A percentile compares a stretch with the other conserved stretches of the same genome.
These are phyloP conservation scores for Omphalea diandra DNA, from an alignment of 441 rosid species.

Conservation along the genomic window DNA sequence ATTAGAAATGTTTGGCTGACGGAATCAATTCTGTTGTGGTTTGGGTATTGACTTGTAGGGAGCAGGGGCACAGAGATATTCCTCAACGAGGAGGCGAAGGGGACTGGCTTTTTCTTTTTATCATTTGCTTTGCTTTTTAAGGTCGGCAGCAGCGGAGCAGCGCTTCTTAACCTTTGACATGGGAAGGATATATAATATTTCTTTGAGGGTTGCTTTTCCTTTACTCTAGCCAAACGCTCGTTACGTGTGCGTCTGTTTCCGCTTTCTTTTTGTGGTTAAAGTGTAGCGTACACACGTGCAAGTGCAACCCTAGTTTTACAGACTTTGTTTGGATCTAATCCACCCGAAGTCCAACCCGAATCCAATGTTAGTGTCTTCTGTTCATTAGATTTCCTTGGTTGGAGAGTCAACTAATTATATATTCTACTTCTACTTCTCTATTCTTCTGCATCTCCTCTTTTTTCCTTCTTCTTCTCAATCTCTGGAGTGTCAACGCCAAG, in stretches of 20 bases:
- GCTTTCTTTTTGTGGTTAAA: slow-evolving; percentile 38
- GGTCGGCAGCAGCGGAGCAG: slow-evolving; percentile 41
- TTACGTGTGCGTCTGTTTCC: slow-evolving; percentile 46
- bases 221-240: slow-evolving; percentile 28
- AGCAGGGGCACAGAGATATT: slow-evolving; percentile 37
- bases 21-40: slow-evolving; percentile 53
- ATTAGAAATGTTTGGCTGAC: slow-evolving; percentile 17
- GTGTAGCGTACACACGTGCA: slow-evolving; percentile 26
- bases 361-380: slow-evolving; percentile 35
- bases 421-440: slow-evolving; percentile 6
- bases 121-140: slow-evolving; percentile 31
- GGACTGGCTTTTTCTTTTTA: slow-evolving; percentile 25
- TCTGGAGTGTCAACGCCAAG: slow-evolving; percentile 56
- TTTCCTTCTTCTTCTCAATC: neutral
- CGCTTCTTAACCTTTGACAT: slow-evolving; percentile 35
- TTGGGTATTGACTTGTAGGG: slow-evolving; percentile 57
- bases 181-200: slow-evolving; percentile 3
- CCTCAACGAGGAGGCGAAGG: slow-evolving; percentile 57
- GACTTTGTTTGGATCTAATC: slow-evolving; percentile 34
- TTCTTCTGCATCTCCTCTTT: no score
- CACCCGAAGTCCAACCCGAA: slow-evolving; percentile 28
- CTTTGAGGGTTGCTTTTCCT: slow-evolving; percentile 15
- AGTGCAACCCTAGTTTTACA: slow-evolving; percentile 17
- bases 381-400: neutral
- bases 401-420: slow-evolving; percentile 13